Percentiles rank a stretch among this genome's conserved stretches.
phyloP scores from a whole-genome alignment of 192 early-diverging fungal genomes.

The Backusella liffmaniae region DNA sequence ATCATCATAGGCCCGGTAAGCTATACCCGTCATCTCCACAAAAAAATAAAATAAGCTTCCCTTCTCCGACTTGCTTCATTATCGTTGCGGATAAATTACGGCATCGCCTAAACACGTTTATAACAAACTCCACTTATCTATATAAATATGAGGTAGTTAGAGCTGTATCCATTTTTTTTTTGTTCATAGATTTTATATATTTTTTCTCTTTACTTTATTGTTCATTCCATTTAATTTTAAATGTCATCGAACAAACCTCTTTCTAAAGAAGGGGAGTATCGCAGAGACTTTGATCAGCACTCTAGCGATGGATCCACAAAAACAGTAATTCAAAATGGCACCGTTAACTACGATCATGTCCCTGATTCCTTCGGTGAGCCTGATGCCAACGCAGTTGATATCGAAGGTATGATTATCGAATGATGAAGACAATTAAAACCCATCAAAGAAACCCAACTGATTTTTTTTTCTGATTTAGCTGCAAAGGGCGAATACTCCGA shows the following conservation, averaged over 20 bases:
- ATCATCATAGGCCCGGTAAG: neutral
- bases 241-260: constrained; percentile 8
- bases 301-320: constrained; percentile 3
- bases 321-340: neutral
- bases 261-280: neutral
- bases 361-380: constrained; percentile 26
- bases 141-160: constrained; percentile 7
- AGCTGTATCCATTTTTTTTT: neutral
- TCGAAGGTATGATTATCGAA: constrained; percentile 20
- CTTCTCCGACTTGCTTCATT: neutral
- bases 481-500: constrained; percentile 28
- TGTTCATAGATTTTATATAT: neutral
- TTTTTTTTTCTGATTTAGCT: constrained; percentile 21
- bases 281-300: constrained; percentile 7
- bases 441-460: neutral
- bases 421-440: neutral
- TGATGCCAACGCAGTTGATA: constrained; percentile 26
- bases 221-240: neutral
- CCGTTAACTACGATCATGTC: neutral
- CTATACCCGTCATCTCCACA: constrained; percentile 2
- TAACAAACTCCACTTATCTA: constrained; percentile 4
- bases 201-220: neutral
- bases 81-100: constrained; percentile 8
- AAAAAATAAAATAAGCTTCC: constrained; percentile 3
- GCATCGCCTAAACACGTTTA: constrained; percentile 8